Evolutionary conservation across 31 red algal species (phyloP), one percentile per base, ranked within the genome.

Genomic region (Odonthalia washingtoniensis): DNA sequence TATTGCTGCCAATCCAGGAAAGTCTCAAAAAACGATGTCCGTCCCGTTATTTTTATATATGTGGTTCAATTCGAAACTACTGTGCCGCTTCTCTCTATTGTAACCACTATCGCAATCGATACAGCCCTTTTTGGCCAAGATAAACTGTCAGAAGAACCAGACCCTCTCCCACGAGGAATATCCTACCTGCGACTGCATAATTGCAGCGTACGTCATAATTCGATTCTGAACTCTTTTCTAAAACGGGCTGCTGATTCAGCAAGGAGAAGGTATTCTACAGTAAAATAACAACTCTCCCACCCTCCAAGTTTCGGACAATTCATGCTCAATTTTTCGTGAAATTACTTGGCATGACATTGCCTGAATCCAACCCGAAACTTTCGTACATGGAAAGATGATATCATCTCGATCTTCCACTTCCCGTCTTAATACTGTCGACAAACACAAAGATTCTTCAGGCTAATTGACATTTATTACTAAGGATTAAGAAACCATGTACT

Each of bases 181-280:
- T 14, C 49, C 21, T 57, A 57, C 49, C 9, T 57, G 9, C 49
- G 49, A 14, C 49, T 92, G 66, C 75, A 92, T 77, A 75, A 74
- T 27, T 80, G 81, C 69, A 81, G 49, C 40, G 90, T 70, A 2
- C 74, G 66, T 34, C 83, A 64, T n/a, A 75, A 92, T 49, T 33
- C 45, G 4, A 77, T 36, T 16, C 67, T 92, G 46, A 33, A 52
- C 4, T 73, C 90, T 21, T 92, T 92, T 43, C 66, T 92, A 43
- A 72, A 68, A 70, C 72, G 82, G 5, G 82, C 77, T 17, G 90
- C 90, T 24, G 90, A 79, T 14, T 74, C 90, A 34, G 90, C 90
- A 6, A 80, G 75, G 33, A 70, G 90, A 40, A 86, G 77, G 36
- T 5, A 37, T n/a, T 40, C 83, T 31, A 68, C 72, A 5, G 63